Evolutionary conservation across 1,284 basidiomycete genomes (phyloP).

Genomic region (Cryptococcus sp.): DNA sequence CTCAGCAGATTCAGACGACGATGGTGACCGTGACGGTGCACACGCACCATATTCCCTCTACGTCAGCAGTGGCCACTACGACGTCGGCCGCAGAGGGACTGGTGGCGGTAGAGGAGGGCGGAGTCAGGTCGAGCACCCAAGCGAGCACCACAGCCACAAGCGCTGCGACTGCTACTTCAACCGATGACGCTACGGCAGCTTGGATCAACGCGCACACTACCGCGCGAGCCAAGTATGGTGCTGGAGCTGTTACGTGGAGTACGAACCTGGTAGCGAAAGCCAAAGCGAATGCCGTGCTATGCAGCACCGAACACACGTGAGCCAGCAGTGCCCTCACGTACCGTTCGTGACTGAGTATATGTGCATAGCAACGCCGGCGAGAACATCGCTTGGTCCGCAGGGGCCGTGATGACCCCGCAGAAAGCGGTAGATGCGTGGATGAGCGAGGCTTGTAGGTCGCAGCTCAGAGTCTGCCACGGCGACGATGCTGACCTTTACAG

Average conservation of each 20-base stretch:
- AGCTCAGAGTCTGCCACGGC: not conserved
- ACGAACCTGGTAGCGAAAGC: slow-evolving; percentile 20
- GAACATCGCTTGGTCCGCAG: slow-evolving; percentile 24
- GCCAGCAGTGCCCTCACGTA: not conserved
- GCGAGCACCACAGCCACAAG: not conserved
- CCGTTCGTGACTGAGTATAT: not conserved
- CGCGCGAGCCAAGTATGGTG: slow-evolving; percentile 20
- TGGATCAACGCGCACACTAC: slow-evolving; percentile 27
- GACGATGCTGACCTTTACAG: slow-evolving; percentile 8
- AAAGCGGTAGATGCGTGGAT: slow-evolving; percentile 30
- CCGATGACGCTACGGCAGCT: not conserved
- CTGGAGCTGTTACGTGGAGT: slow-evolving; percentile 17
- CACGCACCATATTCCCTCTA: no score
- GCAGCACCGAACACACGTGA: slow-evolving; percentile 28
- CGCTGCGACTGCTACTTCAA: not conserved
- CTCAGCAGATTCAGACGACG: no score
- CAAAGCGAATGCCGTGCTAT: slow-evolving; percentile 24
- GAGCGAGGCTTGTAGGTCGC: slow-evolving; percentile 24
- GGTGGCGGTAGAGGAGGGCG: not conserved
- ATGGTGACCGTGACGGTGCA: no score
- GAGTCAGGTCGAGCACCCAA: not conserved
- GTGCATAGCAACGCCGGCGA: slow-evolving; percentile 25
- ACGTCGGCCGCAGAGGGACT: not conserved
- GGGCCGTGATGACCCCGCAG: slow-evolving; percentile 18
- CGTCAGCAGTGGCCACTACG: not conserved